These are phyloP conservation scores for Daldinia vernicosa DNA, from an alignment of 495 filamentous ascomycete genomes.

Conservation along the genomic window DNA sequence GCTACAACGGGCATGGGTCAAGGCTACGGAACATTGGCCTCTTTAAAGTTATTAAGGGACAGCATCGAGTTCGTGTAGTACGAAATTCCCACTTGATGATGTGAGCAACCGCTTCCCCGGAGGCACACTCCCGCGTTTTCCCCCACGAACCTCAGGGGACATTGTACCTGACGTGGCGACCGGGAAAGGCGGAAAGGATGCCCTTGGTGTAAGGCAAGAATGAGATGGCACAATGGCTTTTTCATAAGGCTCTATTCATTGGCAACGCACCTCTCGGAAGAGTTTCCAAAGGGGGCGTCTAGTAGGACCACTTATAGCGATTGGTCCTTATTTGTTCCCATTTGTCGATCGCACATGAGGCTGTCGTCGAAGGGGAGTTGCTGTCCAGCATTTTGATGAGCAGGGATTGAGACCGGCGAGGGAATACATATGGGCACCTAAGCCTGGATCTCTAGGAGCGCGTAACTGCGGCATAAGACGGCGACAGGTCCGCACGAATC, in stretches of 20 bases:
- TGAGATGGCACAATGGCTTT: constrained; percentile 26
- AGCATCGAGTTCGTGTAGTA: constrained; percentile 14
- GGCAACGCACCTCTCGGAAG: constrained; percentile 26
- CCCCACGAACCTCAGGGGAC: constrained; percentile 28
- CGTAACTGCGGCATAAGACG: constrained; percentile 20
- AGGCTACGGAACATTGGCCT: background rate
- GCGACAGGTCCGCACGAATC: constrained; percentile 10
- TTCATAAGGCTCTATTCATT: constrained; percentile 21
- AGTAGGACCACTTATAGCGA: constrained; percentile 1
- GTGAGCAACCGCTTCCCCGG: constrained; percentile 13
- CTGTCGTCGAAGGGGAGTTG: constrained; percentile 21
- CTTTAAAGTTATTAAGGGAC: constrained; percentile 6
- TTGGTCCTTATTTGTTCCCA: constrained; percentile 11
- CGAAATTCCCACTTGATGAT: constrained; percentile 4
- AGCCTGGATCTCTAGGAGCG: constrained; percentile 7
- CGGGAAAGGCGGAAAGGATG: constrained; percentile 29
- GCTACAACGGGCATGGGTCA: background rate
- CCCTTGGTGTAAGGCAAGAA: constrained; percentile 26
- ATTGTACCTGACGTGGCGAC: constrained; percentile 34
- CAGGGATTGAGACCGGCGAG: constrained; percentile 24
- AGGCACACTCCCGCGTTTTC: constrained; percentile 11
- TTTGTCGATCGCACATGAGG: constrained; percentile 28
- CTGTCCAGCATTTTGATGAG: constrained; percentile 14
- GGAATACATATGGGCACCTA: constrained; percentile 8
- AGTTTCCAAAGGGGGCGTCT: constrained; percentile 19